A percentile compares a stretch with the other conserved stretches of the same genome.
Evolutionary conservation across 2,329 filamentous ascomycete species (phyloP).

Genomic region (Fusarium verrucosum): DNA sequence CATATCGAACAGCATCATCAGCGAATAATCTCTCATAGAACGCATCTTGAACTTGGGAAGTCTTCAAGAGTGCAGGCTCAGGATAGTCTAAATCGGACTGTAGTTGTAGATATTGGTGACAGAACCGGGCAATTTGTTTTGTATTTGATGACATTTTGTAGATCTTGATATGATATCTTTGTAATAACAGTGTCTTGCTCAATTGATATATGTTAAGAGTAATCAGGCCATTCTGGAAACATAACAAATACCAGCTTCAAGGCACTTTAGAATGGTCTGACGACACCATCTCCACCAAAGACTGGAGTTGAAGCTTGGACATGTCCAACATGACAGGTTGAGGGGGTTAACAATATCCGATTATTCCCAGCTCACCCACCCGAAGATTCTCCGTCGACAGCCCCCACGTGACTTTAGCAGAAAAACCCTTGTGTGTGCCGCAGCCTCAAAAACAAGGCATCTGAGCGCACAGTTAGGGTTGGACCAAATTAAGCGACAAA

Average conservation of each 20-base stretch:
- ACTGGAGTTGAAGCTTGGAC: conserved; percentile 33
- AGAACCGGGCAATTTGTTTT: conserved; percentile 61
- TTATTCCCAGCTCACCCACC: neutral
- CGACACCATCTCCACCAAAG: conserved; percentile 34
- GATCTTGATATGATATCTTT: neutral
- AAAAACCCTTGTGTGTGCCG: conserved; percentile 15
- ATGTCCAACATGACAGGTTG: conserved; percentile 11
- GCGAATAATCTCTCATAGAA: conserved; percentile 75
- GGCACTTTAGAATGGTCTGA: conserved; percentile 22
- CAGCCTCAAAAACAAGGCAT: conserved; percentile 35
- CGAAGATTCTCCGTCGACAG: conserved; percentile 22
- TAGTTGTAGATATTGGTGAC: conserved; percentile 82
- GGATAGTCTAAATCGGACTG: conserved; percentile 73
- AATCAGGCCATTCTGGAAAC: conserved; percentile 21
- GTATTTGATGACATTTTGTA: conserved; percentile 29
- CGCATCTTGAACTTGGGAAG: conserved; percentile 69
- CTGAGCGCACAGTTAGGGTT: conserved; percentile 53
- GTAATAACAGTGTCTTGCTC: neutral
- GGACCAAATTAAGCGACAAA: conserved; percentile 57
- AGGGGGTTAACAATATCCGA: conserved; percentile 12
- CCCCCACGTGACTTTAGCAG: conserved; percentile 30
- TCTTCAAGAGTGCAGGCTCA: conserved; percentile 63
- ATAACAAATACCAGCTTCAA: conserved; percentile 14
- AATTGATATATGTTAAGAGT: conserved; percentile 6
- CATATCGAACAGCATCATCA: conserved; percentile 60